phyloP scores from a whole-genome alignment of 2,329 filamentous ascomycete genomes.

The Botrytis galanthina region DNA sequence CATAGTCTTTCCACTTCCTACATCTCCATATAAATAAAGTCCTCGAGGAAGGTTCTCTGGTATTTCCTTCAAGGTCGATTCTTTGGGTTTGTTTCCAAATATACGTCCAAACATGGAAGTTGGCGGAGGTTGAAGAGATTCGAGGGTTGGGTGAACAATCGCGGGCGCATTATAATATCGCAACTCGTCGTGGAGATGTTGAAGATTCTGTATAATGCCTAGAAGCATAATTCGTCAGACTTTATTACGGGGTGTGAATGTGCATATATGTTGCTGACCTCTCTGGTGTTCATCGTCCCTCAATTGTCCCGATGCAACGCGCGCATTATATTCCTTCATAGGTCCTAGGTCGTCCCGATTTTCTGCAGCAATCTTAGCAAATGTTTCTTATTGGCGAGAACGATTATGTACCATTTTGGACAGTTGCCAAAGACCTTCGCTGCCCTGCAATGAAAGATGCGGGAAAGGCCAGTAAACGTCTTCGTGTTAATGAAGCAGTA shows the following conservation, averaged over 20 bases:
- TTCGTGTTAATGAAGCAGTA: not conserved
- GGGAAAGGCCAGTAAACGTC: conserved; percentile 27
- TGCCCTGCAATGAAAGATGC: conserved; percentile 35
- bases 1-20: conserved; percentile 98
- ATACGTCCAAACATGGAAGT: conserved; percentile 57
- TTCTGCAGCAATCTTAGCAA: conserved; percentile 23
- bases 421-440: conserved; percentile 34
- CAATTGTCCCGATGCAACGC: conserved; percentile 71
- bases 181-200: conserved; percentile 85
- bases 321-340: conserved; percentile 80
- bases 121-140: conserved; percentile 60
- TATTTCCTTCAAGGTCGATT: conserved; percentile 49
- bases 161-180: conserved; percentile 68
- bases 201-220: conserved; percentile 86
- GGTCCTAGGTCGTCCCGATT: conserved; percentile 55
- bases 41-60: conserved; percentile 78
- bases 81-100: conserved; percentile 50
- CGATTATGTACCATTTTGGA: conserved; percentile 32
- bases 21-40: conserved; percentile 92
- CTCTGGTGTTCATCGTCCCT: conserved; percentile 89
- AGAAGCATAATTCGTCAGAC: conserved; percentile 23
- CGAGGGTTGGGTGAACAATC: conserved; percentile 74
- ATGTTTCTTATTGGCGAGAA: not conserved
- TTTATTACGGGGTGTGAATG: conserved; percentile 3
- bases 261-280: conserved; percentile 49